Evolutionary conservation across 2,329 filamentous ascomycete species (phyloP).

Genomic region (Pleomassaria siparia): DNA sequence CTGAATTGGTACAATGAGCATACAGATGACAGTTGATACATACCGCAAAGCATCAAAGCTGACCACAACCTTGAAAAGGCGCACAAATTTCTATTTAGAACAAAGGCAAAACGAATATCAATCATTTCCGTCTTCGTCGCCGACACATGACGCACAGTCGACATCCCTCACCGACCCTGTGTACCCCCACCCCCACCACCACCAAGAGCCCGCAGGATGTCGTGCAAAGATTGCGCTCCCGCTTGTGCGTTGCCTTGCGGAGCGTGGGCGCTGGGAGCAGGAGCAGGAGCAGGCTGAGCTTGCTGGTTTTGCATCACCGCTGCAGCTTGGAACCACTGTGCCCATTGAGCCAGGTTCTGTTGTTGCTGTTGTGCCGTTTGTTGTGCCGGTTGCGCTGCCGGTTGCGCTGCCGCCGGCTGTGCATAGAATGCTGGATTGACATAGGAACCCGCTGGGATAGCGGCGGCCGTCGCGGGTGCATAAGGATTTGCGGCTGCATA

Average conservation of each 20-base stretch:
- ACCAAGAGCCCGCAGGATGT: conserved; percentile 34
- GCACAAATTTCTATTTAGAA: neutral
- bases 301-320: conserved; percentile 12
- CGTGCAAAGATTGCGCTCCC: conserved; percentile 25
- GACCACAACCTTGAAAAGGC: neutral
- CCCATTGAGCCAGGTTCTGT: conserved; percentile 15
- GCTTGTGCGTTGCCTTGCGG: conserved; percentile 24
- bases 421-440: conserved; percentile 36
- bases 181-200: conserved; percentile 19
- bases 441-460: conserved; percentile 28
- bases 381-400: too few relatives aligned
- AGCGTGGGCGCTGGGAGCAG: conserved; percentile 18
- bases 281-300: conserved; percentile 3
- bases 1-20: neutral
- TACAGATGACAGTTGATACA: neutral
- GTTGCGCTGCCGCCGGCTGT: conserved; percentile 5
- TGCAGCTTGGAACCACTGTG: conserved; percentile 18
- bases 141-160: neutral
- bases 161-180: neutral
- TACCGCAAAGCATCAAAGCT: neutral
- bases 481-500: conserved; percentile 2
- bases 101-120: neutral
- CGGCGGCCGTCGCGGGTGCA: conserved; percentile 11
- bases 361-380: too few relatives aligned
- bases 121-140: neutral